phyloP scores from a whole-genome alignment of 2,329 filamentous ascomycete genomes.

The Lasiodiplodia hormozganensis region DNA sequence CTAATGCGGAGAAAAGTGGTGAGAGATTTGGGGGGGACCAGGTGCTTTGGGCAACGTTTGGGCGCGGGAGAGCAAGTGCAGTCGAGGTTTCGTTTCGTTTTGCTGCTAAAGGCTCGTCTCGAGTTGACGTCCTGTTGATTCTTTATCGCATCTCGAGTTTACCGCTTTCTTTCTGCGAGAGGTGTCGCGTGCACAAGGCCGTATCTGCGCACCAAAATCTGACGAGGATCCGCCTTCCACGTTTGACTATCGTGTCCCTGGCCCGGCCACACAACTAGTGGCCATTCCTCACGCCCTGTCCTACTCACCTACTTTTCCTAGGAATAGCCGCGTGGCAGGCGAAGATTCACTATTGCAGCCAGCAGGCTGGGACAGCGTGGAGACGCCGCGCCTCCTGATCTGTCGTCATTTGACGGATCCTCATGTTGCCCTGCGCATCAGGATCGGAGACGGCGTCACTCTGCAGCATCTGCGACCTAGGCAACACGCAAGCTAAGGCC shows the following conservation, averaged over 20 bases:
- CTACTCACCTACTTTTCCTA: background rate
- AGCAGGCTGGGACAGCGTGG: background rate
- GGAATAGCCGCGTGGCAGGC: conserved; percentile 11
- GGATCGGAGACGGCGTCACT: background rate
- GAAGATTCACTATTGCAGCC: background rate
- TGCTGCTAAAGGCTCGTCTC: background rate
- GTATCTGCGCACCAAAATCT: background rate
- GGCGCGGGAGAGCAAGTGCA: conserved; percentile 2
- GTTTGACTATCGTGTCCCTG: conserved; percentile 16
- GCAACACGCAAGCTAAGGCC: conserved; percentile 4
- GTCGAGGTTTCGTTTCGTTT: conserved; percentile 6
- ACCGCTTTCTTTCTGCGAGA: background rate
- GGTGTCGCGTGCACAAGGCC: background rate
- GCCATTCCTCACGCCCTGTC: background rate
- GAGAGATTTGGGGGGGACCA: background rate
- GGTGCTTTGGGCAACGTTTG: background rate
- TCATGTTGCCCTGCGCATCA: conserved; percentile 21
- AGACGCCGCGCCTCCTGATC: conserved; percentile 10
- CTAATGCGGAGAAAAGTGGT: background rate
- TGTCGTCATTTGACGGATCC: conserved; percentile 25
- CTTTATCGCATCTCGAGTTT: background rate
- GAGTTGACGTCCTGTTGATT: background rate
- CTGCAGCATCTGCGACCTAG: conserved; percentile 3
- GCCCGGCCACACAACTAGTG: background rate
- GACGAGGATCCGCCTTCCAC: conserved; percentile 14